These are phyloP conservation scores for Cryptococcus sp. DNA, from an alignment of 1,284 basidiomycete genomes.

Conservation along the genomic window DNA sequence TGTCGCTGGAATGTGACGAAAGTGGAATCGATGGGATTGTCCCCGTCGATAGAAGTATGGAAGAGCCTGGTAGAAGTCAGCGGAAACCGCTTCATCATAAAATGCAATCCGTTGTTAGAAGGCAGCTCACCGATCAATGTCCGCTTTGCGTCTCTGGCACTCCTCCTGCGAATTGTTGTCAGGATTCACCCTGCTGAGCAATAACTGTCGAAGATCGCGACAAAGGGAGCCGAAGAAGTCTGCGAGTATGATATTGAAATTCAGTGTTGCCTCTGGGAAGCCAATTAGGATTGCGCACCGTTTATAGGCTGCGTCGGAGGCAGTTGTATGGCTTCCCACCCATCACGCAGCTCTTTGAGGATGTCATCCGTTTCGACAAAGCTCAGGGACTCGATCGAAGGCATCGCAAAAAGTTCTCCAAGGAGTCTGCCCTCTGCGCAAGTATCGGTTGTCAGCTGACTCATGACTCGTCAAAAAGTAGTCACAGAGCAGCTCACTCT, in stretches of 20 bases:
- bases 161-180: no score
- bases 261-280: no score
- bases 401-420: background rate
- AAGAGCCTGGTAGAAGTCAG: slow-evolving; percentile 15
- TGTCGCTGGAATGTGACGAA: slow-evolving; percentile 19
- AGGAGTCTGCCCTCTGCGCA: slow-evolving; percentile 6
- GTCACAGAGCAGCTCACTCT: background rate
- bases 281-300: slow-evolving; percentile 6
- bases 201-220: no score
- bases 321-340: slow-evolving; percentile 20
- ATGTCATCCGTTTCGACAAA: slow-evolving; percentile 23
- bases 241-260: no score
- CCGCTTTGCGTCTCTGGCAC: no score
- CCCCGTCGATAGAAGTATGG: slow-evolving; percentile 14
- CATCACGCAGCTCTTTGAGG: slow-evolving; percentile 17
- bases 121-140: no score
- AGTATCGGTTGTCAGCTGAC: background rate
- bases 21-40: slow-evolving; percentile 4
- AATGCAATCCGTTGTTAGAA: no score
- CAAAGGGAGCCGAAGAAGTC: background rate
- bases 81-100: no score
- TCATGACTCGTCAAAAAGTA: background rate
- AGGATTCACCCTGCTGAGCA: no score
- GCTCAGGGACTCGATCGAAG: background rate
- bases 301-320: slow-evolving; percentile 17